Evolutionary conservation across 352 stramenopile species (phyloP).

Genomic region (Phytophthora nicotianae): DNA sequence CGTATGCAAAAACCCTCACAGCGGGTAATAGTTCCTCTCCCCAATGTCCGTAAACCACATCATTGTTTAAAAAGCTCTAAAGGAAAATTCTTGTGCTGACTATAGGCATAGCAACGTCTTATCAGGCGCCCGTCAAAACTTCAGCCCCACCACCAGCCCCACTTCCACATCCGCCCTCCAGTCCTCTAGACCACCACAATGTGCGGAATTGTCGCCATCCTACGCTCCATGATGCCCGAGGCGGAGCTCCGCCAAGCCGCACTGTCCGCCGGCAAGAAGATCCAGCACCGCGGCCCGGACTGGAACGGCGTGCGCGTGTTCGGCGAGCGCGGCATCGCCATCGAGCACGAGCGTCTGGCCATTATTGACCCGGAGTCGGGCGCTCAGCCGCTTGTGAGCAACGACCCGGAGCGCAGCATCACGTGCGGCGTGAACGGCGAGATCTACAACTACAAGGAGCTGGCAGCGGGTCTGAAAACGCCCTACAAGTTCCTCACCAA

Average conservation of each 20-base stretch:
- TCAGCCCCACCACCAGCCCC: constrained; percentile 5
- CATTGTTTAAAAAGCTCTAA: neutral
- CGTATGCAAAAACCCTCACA: neutral
- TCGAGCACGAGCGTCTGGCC: constrained; percentile 97
- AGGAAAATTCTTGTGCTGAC: constrained; percentile 53
- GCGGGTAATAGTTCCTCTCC: neutral
- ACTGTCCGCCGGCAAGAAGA: constrained; percentile 94
- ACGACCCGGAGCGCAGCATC: constrained; percentile 83
- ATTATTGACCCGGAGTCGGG: constrained; percentile 99
- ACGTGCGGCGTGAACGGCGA: constrained; percentile 98
- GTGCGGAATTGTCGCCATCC: constrained; percentile 99
- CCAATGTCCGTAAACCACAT: neutral
- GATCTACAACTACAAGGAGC: constrained; percentile 99
- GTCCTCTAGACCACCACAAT: constrained; percentile 54
- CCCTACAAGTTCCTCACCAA: constrained; percentile 96
- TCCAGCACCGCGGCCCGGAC: constrained; percentile 97
- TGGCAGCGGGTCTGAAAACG: constrained; percentile 84
- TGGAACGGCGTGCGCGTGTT: constrained; percentile 93
- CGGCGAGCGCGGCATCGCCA: constrained; percentile 73
- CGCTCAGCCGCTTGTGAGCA: constrained; percentile 90
- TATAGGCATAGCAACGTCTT: constrained; percentile 1
- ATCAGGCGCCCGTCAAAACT: constrained; percentile 21
- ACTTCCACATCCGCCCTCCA: constrained; percentile 20
- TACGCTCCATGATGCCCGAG: constrained; percentile 94
- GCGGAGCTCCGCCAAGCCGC: constrained; percentile 93